phyloP scores from a whole-genome alignment of 2,329 filamentous ascomycete genomes.

The Claviceps paspali region DNA sequence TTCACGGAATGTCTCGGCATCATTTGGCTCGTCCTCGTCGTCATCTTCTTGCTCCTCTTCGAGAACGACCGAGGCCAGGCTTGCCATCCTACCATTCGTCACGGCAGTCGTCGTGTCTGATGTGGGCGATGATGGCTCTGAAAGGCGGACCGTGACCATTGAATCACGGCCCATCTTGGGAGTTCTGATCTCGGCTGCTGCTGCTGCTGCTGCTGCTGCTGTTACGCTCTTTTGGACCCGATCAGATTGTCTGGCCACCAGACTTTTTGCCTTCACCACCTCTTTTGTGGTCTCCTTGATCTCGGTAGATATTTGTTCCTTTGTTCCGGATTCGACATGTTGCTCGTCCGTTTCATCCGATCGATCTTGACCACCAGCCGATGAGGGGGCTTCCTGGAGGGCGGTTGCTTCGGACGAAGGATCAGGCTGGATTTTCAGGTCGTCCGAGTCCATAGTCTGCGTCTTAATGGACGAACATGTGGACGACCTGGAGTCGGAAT shows the following conservation, averaged over 20 bases:
- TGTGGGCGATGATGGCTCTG: constrained; percentile 40
- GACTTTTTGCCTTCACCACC: not conserved
- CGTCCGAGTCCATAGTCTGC: constrained; percentile 16
- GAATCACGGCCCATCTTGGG: constrained; percentile 44
- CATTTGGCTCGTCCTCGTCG: not conserved
- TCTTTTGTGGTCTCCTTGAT: not conserved
- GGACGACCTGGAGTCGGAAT: constrained; percentile 14
- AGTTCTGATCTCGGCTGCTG: constrained; percentile 17
- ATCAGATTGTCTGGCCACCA: not conserved
- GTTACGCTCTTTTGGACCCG: constrained; percentile 13
- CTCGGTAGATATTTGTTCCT: not conserved
- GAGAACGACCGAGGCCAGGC: constrained; percentile 7
- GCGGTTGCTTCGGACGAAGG: constrained; percentile 12
- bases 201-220: constrained; percentile 13
- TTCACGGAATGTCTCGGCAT: not conserved
- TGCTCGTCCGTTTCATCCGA: not conserved
- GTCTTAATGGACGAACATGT: constrained; percentile 8
- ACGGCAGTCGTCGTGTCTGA: constrained; percentile 29
- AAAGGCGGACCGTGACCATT: constrained; percentile 63
- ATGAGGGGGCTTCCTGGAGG: constrained; percentile 6
- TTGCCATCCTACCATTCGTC: constrained; percentile 9
- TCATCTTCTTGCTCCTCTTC: constrained; percentile 6
- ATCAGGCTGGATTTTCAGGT: constrained; percentile 13
- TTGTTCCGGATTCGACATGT: not conserved
- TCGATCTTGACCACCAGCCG: not conserved